A percentile compares a stretch with the other conserved stretches of the same genome.
phyloP scores from a whole-genome alignment of 805 yeast species.

The Metschnikowia matae region DNA sequence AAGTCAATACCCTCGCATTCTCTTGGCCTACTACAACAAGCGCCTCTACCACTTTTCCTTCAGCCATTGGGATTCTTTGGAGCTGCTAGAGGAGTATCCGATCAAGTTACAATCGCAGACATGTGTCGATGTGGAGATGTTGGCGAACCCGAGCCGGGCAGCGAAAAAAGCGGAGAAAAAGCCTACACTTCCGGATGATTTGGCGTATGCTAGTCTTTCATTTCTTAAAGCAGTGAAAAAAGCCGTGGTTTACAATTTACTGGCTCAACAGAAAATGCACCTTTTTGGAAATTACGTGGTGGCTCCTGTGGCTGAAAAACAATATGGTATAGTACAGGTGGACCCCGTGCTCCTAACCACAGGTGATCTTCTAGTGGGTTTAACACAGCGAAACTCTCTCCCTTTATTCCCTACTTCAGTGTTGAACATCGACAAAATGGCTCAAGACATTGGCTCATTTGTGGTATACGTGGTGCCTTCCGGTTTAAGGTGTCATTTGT shows the following conservation, averaged over 20 bases:
- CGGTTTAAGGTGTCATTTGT: slow-evolving; percentile 42
- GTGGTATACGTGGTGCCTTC: slow-evolving; percentile 40
- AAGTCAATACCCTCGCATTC: slow-evolving; percentile 32
- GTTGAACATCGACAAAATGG: slow-evolving; percentile 14
- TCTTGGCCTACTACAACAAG: slow-evolving; percentile 40
- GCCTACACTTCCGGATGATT: slow-evolving; percentile 18
- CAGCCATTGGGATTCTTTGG: slow-evolving; percentile 20
- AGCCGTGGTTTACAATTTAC: slow-evolving; percentile 30
- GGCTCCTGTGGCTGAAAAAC: slow-evolving; percentile 9
- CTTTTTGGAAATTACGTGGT: slow-evolving; percentile 37
- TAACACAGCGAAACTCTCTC: slow-evolving; percentile 23
- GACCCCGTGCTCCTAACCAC: slow-evolving; percentile 37
- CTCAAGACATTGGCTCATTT: slow-evolving; percentile 18
- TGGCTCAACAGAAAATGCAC: slow-evolving; percentile 21
- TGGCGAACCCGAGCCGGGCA: slow-evolving; percentile 30
- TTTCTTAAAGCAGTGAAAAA: slow-evolving; percentile 40
- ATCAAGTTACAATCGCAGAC: background rate
- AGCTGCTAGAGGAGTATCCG: background rate
- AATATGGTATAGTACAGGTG: slow-evolving; percentile 26
- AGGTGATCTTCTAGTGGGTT: slow-evolving; percentile 37
- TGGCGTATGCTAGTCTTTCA: slow-evolving; percentile 34
- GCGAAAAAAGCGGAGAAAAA: slow-evolving; percentile 4
- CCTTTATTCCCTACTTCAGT: slow-evolving; percentile 26
- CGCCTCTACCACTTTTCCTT: slow-evolving; percentile 34
- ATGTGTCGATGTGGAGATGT: slow-evolving; percentile 17